Conservation (phyloP, 495 filamentous ascomycete species). For the Penicillium coffeae region DNA sequence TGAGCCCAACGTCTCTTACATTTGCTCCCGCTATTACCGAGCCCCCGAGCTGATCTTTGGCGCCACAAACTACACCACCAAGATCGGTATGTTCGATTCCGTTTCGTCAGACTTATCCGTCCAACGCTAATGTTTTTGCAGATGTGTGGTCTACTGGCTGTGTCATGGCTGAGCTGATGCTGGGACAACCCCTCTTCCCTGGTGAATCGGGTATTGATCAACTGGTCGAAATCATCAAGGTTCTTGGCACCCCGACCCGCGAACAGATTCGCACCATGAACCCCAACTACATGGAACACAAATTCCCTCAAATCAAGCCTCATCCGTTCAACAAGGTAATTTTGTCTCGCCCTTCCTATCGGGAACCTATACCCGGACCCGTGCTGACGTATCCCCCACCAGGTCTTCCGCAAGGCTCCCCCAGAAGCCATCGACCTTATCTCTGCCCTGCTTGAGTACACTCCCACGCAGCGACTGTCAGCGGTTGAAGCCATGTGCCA, state of each 20-base stretch:
- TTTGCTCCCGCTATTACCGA: constrained; percentile 98
- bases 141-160: constrained; percentile 99
- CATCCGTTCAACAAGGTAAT: constrained; percentile 93
- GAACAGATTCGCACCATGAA: constrained; percentile 99
- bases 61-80: constrained; percentile 98
- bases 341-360: not conserved
- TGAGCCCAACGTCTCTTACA: constrained; percentile 99
- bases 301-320: constrained; percentile 99
- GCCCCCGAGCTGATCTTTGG: constrained; percentile 98
- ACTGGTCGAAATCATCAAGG: constrained; percentile 99
- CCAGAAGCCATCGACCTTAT: constrained; percentile 92
- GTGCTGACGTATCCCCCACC: constrained; percentile 20
- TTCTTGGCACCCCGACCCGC: constrained; percentile 93
- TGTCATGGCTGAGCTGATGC: constrained; percentile 99
- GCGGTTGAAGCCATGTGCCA: constrained; percentile 97
- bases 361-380: not conserved
- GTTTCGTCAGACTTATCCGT: not conserved
- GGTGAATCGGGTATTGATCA: constrained; percentile 99
- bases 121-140: constrained; percentile 29
- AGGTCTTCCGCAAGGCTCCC: constrained; percentile 95
- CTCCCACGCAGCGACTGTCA: constrained; percentile 88
- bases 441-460: constrained; percentile 90
- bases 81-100: constrained; percentile 75
- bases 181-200: constrained; percentile 97
- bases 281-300: constrained; percentile 99